These are phyloP conservation scores for Xylariomycetidae sp. DNA, from an alignment of 2,329 filamentous ascomycete genomes.

Conservation along the genomic window DNA sequence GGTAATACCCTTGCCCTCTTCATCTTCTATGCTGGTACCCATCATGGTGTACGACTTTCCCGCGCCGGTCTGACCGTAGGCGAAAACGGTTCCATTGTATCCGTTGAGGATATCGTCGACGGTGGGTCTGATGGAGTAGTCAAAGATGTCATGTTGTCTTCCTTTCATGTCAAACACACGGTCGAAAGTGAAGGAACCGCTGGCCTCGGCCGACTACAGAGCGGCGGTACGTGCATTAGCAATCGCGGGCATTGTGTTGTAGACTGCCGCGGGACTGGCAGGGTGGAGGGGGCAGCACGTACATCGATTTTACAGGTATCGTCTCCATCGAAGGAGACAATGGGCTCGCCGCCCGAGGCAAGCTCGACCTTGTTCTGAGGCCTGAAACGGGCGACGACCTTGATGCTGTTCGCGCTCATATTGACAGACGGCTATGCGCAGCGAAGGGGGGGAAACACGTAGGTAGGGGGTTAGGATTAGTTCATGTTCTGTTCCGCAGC, in stretches of 20 bases:
- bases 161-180: constrained; percentile 94
- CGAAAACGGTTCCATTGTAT: constrained; percentile 98
- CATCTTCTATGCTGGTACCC: constrained; percentile 90
- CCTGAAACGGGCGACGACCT: constrained; percentile 95
- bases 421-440: constrained; percentile 37
- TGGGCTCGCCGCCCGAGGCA: constrained; percentile 81
- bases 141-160: constrained; percentile 88
- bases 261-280: not conserved
- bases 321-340: constrained; percentile 81
- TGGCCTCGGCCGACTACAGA: constrained; percentile 69
- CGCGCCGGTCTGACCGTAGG: constrained; percentile 95
- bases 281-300: constrained; percentile 31
- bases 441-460: constrained; percentile 8
- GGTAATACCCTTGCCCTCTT: constrained; percentile 84
- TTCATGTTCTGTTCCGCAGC: constrained; percentile 21
- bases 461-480: constrained; percentile 15
- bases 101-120: constrained; percentile 98
- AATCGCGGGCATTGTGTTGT: not conserved
- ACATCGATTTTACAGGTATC: constrained; percentile 86
- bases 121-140: constrained; percentile 92
- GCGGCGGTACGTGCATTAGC: constrained; percentile 19
- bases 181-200: constrained; percentile 91
- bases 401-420: constrained; percentile 60
- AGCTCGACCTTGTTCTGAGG: constrained; percentile 95
- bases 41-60: constrained; percentile 99